These are phyloP conservation scores for Fistulifera pelliculosa DNA, from an alignment of 108 stramenopile species.

Conservation along the genomic window DNA sequence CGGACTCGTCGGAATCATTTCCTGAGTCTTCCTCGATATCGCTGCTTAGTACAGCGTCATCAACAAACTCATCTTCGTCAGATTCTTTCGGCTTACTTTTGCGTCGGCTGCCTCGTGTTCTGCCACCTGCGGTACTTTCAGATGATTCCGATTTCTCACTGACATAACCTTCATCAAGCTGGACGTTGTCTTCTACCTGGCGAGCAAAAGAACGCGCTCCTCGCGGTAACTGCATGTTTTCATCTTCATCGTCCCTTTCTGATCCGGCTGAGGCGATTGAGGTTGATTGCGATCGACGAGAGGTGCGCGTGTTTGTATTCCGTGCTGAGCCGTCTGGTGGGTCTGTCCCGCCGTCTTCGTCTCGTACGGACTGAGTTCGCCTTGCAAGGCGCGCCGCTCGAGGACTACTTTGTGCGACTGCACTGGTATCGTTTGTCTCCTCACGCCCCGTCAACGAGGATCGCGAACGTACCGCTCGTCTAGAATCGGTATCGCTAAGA, in stretches of 20 bases:
- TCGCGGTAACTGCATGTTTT: too few species aligned
- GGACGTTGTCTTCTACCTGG: not conserved
- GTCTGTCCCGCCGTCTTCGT: too few species aligned
- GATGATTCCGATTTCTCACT: not conserved
- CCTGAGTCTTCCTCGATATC: constrained; percentile 8
- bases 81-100: constrained; percentile 9
- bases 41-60: constrained; percentile 2
- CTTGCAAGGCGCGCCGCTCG: too few species aligned
- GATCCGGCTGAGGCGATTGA: not conserved
- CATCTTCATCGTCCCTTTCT: not conserved
- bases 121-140: not conserved
- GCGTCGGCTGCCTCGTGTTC: not conserved
- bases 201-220: too few species aligned
- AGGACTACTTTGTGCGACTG: too few species aligned
- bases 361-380: too few species aligned
- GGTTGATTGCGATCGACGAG: constrained; percentile 4
- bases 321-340: too few species aligned
- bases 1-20: not conserved
- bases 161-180: not conserved
- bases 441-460: too few species aligned
- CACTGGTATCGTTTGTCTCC: too few species aligned
- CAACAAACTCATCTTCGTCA: constrained; percentile 9
- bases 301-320: not conserved
- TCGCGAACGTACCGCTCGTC: too few species aligned
- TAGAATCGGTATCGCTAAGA: too few species aligned